A percentile compares a stretch with the other conserved stretches of the same genome.
These are phyloP conservation scores for Pseudocercospora fijiensis DNA, from an alignment of 2,329 filamentous ascomycete genomes.

Conservation along the genomic window DNA sequence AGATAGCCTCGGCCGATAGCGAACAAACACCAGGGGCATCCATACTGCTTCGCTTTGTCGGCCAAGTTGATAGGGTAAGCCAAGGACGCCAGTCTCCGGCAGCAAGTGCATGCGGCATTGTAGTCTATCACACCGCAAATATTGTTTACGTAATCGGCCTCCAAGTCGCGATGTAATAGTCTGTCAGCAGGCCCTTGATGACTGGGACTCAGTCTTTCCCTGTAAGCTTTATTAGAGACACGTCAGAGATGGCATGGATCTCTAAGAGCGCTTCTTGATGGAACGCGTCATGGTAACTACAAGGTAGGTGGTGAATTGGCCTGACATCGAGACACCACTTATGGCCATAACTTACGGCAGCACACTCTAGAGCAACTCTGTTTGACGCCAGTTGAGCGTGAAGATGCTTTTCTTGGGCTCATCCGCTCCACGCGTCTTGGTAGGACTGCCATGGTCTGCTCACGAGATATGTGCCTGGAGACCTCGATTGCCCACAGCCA, in stretches of 20 bases:
- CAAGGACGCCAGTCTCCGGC: too few species aligned
- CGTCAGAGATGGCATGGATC: too few species aligned
- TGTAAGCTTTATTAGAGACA: too few species aligned
- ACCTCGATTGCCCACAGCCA: conserved; percentile 18
- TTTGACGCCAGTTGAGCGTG: background rate
- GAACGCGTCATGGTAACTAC: too few species aligned
- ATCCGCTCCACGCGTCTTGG: background rate
- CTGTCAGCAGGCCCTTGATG: too few species aligned
- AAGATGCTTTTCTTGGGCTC: background rate
- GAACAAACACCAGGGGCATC: background rate
- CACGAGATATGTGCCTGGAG: conserved; percentile 10
- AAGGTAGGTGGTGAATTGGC: background rate
- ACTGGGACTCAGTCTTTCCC: too few species aligned
- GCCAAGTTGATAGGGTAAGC: background rate
- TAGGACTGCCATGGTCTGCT: background rate
- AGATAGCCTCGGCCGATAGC: background rate
- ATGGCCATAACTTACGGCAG: background rate
- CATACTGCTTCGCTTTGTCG: background rate
- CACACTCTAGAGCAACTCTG: background rate
- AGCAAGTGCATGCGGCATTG: background rate
- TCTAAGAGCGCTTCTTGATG: too few species aligned
- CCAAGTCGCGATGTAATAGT: too few species aligned
- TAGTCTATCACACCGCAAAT: background rate
- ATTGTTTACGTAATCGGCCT: too few species aligned
- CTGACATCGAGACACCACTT: background rate